These are phyloP conservation scores for Pisolithus sp. DNA, from an alignment of 768 basidiomycete genomes.

Conservation along the genomic window DNA sequence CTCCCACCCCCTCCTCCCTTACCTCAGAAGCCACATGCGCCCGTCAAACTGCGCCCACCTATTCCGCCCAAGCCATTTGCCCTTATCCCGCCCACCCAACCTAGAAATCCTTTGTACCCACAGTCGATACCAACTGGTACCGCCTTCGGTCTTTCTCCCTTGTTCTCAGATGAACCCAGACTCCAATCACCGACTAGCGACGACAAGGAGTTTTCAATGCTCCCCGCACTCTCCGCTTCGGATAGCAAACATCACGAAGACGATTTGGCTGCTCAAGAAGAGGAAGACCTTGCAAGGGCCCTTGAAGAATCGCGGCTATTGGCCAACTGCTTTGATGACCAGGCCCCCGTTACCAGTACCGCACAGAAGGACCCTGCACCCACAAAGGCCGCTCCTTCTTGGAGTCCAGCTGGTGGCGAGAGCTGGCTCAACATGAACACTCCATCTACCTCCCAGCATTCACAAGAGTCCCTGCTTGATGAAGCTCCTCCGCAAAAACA, in stretches of 20 bases:
- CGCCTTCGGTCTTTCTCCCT: constrained; percentile 4
- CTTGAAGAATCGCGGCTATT: constrained; percentile 46
- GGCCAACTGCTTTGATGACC: constrained; percentile 8
- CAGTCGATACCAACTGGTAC: constrained; percentile 21
- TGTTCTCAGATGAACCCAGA: not conserved
- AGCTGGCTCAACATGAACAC: constrained; percentile 28
- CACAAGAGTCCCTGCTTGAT: constrained; percentile 6
- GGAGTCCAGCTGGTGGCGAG: constrained; percentile 20
- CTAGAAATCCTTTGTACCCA: constrained; percentile 29
- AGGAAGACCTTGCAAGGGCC: constrained; percentile 61
- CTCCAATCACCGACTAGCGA: constrained; percentile 24
- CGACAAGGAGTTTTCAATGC: constrained; percentile 42
- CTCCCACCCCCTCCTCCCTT: constrained; percentile 21
- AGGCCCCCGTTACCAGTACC: constrained; percentile 3
- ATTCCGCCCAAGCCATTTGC: constrained; percentile 35
- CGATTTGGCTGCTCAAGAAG: constrained; percentile 37
- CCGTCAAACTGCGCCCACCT: constrained; percentile 29
- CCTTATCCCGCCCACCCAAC: constrained; percentile 7
- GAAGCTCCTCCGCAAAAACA: constrained; percentile 24
- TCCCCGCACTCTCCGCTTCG: constrained; percentile 39
- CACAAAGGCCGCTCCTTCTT: constrained; percentile 9
- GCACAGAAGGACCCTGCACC: constrained; percentile 12
- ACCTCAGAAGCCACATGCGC: constrained; percentile 23
- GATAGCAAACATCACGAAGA: constrained; percentile 30
- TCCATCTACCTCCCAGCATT: constrained; percentile 16